These are phyloP conservation scores for Candida smagusa DNA, from an alignment of 1,139 yeast species.

Conservation along the genomic window DNA sequence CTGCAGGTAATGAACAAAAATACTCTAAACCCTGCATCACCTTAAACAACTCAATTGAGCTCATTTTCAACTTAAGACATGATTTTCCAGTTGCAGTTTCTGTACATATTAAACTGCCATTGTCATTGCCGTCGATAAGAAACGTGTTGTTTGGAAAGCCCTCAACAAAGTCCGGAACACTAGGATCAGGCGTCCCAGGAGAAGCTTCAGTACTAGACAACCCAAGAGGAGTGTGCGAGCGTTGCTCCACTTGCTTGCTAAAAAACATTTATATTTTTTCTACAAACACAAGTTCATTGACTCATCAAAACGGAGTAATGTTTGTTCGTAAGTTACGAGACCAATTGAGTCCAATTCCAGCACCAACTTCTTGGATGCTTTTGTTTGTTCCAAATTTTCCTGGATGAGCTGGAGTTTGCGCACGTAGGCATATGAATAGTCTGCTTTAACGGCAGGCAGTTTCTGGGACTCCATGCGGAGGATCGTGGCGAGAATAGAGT, in stretches of 20 bases:
- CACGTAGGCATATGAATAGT: conserved; percentile 9
- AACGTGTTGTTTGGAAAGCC: conserved; percentile 33
- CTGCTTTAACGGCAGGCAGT: conserved; percentile 30
- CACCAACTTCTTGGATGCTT: too few species aligned
- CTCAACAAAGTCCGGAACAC: conserved; percentile 15
- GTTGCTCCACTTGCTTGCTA: too few species aligned
- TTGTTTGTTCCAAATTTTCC: too few species aligned
- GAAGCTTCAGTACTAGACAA: too few species aligned
- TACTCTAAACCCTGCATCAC: conserved; percentile 46
- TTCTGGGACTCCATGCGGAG: conserved; percentile 27
- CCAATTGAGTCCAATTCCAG: too few species aligned
- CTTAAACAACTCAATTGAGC: conserved; percentile 40
- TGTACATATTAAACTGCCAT: conserved; percentile 45
- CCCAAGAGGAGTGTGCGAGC: too few species aligned
- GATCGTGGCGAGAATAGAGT: conserved; percentile 26
- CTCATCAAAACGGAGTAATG: too few species aligned
- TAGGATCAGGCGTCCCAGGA: too few species aligned
- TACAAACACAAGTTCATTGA: too few species aligned
- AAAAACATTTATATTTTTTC: too few species aligned
- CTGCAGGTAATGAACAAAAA: conserved; percentile 46
- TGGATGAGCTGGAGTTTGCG: too few species aligned
- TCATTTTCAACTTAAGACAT: conserved; percentile 38
- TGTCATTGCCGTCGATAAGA: conserved; percentile 40
- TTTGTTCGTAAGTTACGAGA: too few species aligned
- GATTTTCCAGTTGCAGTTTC: conserved; percentile 44